Conservation (phyloP, 1,139 yeast species). For the Nematodospora anomalae region DNA sequence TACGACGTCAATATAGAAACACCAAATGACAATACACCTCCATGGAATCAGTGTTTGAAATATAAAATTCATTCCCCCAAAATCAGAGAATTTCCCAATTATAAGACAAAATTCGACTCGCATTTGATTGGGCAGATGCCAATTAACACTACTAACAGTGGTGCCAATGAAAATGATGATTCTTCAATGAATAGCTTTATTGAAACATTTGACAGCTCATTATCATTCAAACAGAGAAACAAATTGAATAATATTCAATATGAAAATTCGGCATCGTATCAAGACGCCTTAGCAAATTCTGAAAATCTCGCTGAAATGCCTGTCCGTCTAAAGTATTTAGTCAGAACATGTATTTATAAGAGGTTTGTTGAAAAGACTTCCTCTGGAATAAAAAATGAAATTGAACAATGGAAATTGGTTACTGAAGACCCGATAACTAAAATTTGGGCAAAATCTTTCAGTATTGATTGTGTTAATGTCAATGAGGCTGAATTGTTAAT, state of each 20-base stretch:
- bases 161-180: constrained; percentile 2
- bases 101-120: constrained; percentile 38
- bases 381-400: constrained; percentile 10
- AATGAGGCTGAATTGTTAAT: constrained; percentile 52
- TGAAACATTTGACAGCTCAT: constrained; percentile 12
- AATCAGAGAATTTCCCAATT: constrained; percentile 48
- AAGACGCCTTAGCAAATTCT: constrained; percentile 27
- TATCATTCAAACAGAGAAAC: constrained; percentile 13
- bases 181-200: constrained; percentile 6
- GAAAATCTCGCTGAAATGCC: constrained; percentile 50
- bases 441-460: constrained; percentile 57
- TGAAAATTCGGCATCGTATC: constrained; percentile 33
- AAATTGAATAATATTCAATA: constrained; percentile 31
- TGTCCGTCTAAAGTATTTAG: constrained; percentile 44
- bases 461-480: constrained; percentile 50
- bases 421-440: constrained; percentile 55
- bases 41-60: constrained; percentile 50
- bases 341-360: constrained; percentile 53
- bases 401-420: constrained; percentile 49
- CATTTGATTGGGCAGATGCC: constrained; percentile 21
- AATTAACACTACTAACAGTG: neutral
- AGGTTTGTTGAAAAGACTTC: constrained; percentile 32
- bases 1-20: constrained; percentile 32
- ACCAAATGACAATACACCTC: constrained; percentile 45
- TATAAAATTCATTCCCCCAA: constrained; percentile 46